phyloP scores from a whole-genome alignment of 108 stramenopile species.

The Skeletonema marinoi region DNA sequence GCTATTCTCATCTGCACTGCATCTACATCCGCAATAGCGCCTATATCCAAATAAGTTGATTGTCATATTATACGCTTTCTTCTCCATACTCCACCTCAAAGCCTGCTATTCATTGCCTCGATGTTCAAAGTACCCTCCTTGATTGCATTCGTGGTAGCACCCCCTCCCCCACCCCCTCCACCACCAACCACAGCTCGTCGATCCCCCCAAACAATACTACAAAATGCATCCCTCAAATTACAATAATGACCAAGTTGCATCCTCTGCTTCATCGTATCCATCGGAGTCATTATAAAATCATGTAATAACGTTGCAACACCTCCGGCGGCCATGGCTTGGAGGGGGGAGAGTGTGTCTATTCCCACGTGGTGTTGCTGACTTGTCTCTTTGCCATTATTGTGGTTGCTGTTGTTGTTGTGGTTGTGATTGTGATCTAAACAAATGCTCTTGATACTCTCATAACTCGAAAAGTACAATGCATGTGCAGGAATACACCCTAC shows the following conservation, averaged over 20 bases:
- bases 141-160: conserved; percentile 1
- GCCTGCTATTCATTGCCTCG: too few relatives aligned
- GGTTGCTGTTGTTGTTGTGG: not conserved
- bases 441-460: conserved; percentile 84
- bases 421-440: conserved; percentile 19
- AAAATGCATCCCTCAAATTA: conserved; percentile 68
- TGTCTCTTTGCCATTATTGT: not conserved
- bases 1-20: too few relatives aligned
- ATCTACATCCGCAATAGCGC: too few relatives aligned
- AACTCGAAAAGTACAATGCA: conserved; percentile 94
- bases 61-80: too few relatives aligned
- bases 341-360: conserved; percentile 18
- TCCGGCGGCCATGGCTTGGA: conserved; percentile 77
- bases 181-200: not conserved
- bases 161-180: not conserved
- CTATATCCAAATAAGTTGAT: too few relatives aligned
- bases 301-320: conserved; percentile 89
- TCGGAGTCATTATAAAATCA: conserved; percentile 95
- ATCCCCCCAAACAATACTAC: conserved; percentile 49
- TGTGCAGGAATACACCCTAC: conserved; percentile 98
- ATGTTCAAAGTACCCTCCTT: too few relatives aligned
- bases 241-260: conserved; percentile 97
- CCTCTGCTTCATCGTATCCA: conserved; percentile 99
- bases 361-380: conserved; percentile 11
- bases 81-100: too few relatives aligned